These are phyloP conservation scores for Penicillium sp. DNA, from an alignment of 2,329 filamentous ascomycete genomes.

Conservation along the genomic window DNA sequence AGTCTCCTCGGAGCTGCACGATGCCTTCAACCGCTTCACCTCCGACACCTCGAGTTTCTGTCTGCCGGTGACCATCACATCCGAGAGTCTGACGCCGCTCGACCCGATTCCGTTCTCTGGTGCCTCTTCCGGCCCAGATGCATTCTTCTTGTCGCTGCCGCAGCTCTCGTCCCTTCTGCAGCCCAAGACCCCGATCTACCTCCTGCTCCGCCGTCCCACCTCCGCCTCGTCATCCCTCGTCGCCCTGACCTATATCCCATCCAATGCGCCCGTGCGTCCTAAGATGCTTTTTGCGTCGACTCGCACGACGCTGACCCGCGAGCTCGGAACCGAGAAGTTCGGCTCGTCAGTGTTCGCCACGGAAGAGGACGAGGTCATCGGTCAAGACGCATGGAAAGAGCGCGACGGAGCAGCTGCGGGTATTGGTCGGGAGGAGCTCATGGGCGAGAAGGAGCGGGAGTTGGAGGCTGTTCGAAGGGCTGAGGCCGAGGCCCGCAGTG, in stretches of 20 bases:
- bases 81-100: conserved; percentile 44
- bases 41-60: conserved; percentile 43
- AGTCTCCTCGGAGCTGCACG: conserved; percentile 49
- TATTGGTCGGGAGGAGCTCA: conserved; percentile 47
- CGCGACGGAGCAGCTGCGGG: conserved; percentile 45
- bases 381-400: conserved; percentile 54
- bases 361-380: conserved; percentile 56
- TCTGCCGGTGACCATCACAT: conserved; percentile 47
- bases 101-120: conserved; percentile 40
- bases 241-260: conserved; percentile 63
- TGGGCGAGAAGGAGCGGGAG: conserved; percentile 61
- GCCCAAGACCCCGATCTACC: conserved; percentile 58
- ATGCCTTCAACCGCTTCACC: conserved; percentile 47
- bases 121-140: conserved; percentile 36
- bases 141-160: conserved; percentile 53
- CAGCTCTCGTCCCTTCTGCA: conserved; percentile 52
- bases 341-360: conserved; percentile 58
- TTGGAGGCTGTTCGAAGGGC: conserved; percentile 58
- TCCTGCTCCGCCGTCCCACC: conserved; percentile 56
- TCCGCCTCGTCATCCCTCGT: conserved; percentile 35
- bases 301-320: conserved; percentile 57
- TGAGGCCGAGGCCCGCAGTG: conserved; percentile 57
- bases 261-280: conserved; percentile 60
- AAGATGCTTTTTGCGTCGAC: conserved; percentile 68
- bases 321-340: conserved; percentile 63